These are phyloP conservation scores for Niebla homalea DNA, from an alignment of 495 filamentous ascomycete genomes.

Conservation along the genomic window DNA sequence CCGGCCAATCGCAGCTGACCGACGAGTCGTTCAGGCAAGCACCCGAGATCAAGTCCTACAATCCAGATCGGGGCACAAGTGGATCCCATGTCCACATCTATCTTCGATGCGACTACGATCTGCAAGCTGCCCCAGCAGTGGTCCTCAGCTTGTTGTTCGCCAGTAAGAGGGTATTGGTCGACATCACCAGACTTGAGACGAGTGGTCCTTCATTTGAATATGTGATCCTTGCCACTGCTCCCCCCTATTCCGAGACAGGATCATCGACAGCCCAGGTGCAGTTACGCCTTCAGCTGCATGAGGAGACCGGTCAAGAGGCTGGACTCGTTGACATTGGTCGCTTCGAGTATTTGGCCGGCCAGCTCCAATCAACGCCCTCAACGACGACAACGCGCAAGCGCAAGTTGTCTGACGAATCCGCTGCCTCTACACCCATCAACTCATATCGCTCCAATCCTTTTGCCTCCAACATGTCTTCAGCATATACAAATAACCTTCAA, in stretches of 20 bases:
- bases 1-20: conserved; percentile 26
- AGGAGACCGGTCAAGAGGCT: conserved; percentile 45
- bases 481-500: conserved; percentile 35
- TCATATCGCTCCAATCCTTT: conserved; percentile 24
- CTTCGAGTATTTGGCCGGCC: conserved; percentile 56
- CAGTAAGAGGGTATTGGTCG: conserved; percentile 48
- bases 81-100: conserved; percentile 60
- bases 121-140: conserved; percentile 41
- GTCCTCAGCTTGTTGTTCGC: conserved; percentile 64
- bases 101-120: conserved; percentile 60
- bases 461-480: conserved; percentile 15
- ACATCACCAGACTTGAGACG: conserved; percentile 46
- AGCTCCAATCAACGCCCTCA: conserved; percentile 18
- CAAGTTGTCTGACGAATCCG: conserved; percentile 36
- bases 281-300: conserved; percentile 58
- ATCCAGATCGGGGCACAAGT: conserved; percentile 50
- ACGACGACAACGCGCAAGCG: conserved; percentile 34
- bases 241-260: conserved; percentile 52
- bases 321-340: conserved; percentile 55
- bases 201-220: conserved; percentile 52
- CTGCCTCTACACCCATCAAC: conserved; percentile 27
- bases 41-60: conserved; percentile 52
- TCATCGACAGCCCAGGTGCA: conserved; percentile 57
- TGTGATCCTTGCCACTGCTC: conserved; percentile 57
- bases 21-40: conserved; percentile 20